Evolutionary conservation across 2,329 filamentous ascomycete species (phyloP), one percentile per base, ranked within the genome.

Genomic region (Blastomyces percursus): DNA sequence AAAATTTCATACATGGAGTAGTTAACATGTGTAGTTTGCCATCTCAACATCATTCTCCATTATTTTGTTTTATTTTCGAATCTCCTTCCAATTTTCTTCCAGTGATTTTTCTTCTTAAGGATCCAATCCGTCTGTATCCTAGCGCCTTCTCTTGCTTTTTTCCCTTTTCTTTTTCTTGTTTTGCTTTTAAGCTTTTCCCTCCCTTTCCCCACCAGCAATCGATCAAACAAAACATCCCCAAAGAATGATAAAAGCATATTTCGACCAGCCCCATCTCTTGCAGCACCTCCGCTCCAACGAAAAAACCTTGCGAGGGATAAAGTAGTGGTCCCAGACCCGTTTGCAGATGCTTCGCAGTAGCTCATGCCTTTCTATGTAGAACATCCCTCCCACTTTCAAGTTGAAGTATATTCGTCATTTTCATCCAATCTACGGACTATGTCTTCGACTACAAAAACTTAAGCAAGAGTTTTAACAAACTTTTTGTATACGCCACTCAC

Each of bases 1-100:
- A 96, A 96, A 84, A 90, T 96, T 66, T 93, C 89, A 5, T 96
- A 96, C 78, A 88, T 89, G 73, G 90, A 95, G 72, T 88, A 93
- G 35, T 38, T 38, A 38, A 57, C 56, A 9, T 12, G 30, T 30
- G 11, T 30, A 59, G 14, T 59, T 32, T 24, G 19, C 19, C 35
- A 12, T 59, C n/a, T 46, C 12, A 24, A 46, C 21, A 9, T 21
- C 21, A 19, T 5, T 24, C 21, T 24, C n/a, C 8, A 1, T 27
- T 14, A 52, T 60, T 50, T 38, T 38, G 1, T 35, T n/a, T 38
- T 51, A 1, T 38, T 32, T 12, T 35, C 12, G 21, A 21, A 59
- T 32, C 38, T 14, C 38, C 40, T 21, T 30, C 38, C n/a, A 14
- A 24, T 35, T 7, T 14, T 11, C n/a, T 42, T 19, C 12, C 5